A percentile compares a stretch with the other conserved stretches of the same genome.
Evolutionary conservation across 805 yeast genomes (phyloP).

Genomic region (Candida methanosorbosa): DNA sequence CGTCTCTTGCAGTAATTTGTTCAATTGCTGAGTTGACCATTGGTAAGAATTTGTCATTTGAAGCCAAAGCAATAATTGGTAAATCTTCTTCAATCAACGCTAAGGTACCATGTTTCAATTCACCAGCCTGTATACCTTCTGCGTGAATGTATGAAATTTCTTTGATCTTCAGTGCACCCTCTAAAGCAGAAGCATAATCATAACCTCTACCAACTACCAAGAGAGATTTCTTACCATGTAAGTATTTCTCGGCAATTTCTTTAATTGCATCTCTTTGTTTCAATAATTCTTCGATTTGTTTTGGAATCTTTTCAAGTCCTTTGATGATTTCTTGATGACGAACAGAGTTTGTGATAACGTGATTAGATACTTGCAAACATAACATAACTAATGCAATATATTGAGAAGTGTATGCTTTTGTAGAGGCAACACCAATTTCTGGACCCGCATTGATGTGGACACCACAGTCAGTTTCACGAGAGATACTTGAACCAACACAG

Average conservation of each 20-base stretch:
- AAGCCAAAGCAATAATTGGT: slow-evolving; percentile 94
- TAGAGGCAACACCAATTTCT: slow-evolving; percentile 98
- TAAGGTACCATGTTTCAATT: slow-evolving; percentile 94
- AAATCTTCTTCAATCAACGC: slow-evolving; percentile 91
- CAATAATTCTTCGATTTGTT: slow-evolving; percentile 74
- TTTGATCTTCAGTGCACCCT: slow-evolving; percentile 96
- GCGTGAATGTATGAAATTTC: slow-evolving; percentile 99
- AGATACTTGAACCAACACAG: slow-evolving; percentile 93
- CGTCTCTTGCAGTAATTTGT: slow-evolving; percentile 96
- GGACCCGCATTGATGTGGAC: slow-evolving; percentile 99
- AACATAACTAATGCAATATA: slow-evolving; percentile 95
- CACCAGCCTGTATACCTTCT: slow-evolving; percentile 99
- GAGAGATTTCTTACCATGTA: slow-evolving; percentile 78
- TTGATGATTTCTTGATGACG: slow-evolving; percentile 83
- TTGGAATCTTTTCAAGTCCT: slow-evolving; percentile 78
- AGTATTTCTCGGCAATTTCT: slow-evolving; percentile 58
- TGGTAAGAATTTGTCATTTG: slow-evolving; percentile 93
- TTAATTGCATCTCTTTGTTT: slow-evolving; percentile 66
- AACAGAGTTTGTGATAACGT: slow-evolving; percentile 62
- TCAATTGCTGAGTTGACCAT: slow-evolving; percentile 92
- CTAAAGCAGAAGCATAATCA: slow-evolving; percentile 94
- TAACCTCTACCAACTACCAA: slow-evolving; percentile 94
- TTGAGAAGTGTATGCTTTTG: slow-evolving; percentile 98
- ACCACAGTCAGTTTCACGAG: slow-evolving; percentile 98
- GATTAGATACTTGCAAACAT: slow-evolving; percentile 91